These are phyloP conservation scores for Oryza meyeriana DNA, from an alignment of 176 grass and related monocot species.

Conservation along the genomic window DNA sequence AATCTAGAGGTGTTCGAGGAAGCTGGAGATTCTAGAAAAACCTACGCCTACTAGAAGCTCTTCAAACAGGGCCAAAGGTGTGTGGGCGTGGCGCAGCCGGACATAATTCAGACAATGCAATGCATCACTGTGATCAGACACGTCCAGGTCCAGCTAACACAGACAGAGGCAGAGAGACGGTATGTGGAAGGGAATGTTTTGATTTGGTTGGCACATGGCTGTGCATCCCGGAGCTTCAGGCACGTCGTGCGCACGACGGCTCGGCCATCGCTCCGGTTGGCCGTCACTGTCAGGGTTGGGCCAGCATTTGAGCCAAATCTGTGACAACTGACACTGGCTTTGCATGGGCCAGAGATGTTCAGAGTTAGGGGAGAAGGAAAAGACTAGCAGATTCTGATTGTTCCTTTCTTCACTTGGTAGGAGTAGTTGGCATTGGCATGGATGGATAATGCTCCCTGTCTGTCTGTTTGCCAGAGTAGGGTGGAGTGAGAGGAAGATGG, in stretches of 20 bases:
- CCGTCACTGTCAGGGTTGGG: background rate
- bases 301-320: slow-evolving; percentile 2
- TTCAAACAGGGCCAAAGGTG: too few species aligned
- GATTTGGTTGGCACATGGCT: background rate
- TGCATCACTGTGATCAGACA: background rate
- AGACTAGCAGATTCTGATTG: background rate
- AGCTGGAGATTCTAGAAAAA: too few species aligned
- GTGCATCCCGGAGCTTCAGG: background rate
- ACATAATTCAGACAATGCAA: background rate
- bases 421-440: too few species aligned
- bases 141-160: background rate
- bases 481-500: background rate
- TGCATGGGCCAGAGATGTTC: slow-evolving; percentile 5
- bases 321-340: slow-evolving; percentile 2
- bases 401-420: background rate
- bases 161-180: background rate
- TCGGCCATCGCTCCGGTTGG: background rate
- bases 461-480: background rate
- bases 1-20: too few species aligned
- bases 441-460: background rate
- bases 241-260: background rate
- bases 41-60: too few species aligned
- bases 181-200: background rate
- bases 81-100: too few species aligned
- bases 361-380: background rate